phyloP scores from a whole-genome alignment of 345 rosid genomes.

The Barbarea vulgaris region DNA sequence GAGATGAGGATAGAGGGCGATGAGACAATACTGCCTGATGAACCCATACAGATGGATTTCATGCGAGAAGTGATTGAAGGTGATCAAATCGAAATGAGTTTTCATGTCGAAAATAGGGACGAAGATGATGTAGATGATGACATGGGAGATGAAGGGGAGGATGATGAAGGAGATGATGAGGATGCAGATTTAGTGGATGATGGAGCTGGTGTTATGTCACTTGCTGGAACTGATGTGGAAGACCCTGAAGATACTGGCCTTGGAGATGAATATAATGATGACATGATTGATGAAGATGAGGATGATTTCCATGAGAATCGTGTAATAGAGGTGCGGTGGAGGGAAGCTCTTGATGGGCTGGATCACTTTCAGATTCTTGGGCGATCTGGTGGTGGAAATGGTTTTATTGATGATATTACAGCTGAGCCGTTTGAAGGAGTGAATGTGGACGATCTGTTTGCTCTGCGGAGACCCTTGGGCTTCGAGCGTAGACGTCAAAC shows the following conservation, averaged over 20 bases:
- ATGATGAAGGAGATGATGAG: slow-evolving; percentile 90
- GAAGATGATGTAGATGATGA: slow-evolving; percentile 94
- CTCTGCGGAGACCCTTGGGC: slow-evolving; percentile 87
- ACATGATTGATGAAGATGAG: slow-evolving; percentile 94
- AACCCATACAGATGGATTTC: slow-evolving; percentile 79
- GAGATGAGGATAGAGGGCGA: slow-evolving; percentile 75
- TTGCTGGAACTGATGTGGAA: slow-evolving; percentile 92
- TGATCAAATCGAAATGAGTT: slow-evolving; percentile 85
- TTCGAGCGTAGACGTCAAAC: slow-evolving; percentile 83
- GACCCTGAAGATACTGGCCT: slow-evolving; percentile 91
- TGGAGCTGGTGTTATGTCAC: slow-evolving; percentile 94
- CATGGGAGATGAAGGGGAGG: slow-evolving; percentile 97
- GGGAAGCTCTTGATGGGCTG: slow-evolving; percentile 93
- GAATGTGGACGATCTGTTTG: slow-evolving; percentile 91
- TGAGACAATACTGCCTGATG: slow-evolving; percentile 57
- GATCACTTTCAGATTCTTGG: slow-evolving; percentile 93
- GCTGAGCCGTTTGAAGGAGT: slow-evolving; percentile 98
- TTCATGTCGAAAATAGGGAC: slow-evolving; percentile 74
- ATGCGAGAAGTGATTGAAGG: slow-evolving; percentile 83
- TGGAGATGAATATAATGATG: slow-evolving; percentile 92
- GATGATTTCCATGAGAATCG: slow-evolving; percentile 92
- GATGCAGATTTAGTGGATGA: slow-evolving; percentile 93
- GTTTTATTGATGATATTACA: slow-evolving; percentile 85
- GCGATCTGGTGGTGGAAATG: slow-evolving; percentile 71
- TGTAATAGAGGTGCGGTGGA: slow-evolving; percentile 93